Evolutionary conservation across 257 asterid genomes (phyloP).

Genomic region (Lycium ferocissimum): DNA sequence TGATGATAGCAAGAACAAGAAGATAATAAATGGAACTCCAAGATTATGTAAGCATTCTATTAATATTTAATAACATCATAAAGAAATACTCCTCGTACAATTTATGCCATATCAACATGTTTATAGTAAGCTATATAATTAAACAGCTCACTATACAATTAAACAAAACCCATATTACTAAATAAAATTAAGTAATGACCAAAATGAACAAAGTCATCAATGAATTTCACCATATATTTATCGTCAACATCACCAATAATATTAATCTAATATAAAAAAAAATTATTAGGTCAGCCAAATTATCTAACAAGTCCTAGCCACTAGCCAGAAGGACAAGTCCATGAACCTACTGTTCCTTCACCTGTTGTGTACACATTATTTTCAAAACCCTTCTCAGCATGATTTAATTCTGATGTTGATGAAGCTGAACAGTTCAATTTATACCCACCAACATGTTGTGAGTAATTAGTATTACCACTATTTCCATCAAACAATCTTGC

Average conservation of each 20-base stretch:
- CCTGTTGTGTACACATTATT: conserved; percentile 39
- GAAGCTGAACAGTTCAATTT: too few species aligned
- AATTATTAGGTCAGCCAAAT: neutral
- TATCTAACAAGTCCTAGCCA: neutral
- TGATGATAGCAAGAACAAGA: neutral
- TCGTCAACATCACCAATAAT: neutral
- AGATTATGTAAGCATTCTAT: neutral
- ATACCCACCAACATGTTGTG: conserved; percentile 33
- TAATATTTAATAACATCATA: neutral
- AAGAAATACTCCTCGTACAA: neutral
- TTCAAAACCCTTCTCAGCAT: conserved; percentile 51
- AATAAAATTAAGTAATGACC: neutral
- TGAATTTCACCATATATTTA: neutral
- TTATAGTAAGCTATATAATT: neutral
- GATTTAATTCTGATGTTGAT: conserved; percentile 38
- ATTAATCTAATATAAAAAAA: neutral
- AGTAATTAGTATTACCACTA: conserved; percentile 33
- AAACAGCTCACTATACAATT: neutral
- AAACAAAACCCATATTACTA: neutral
- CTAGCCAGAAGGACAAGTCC: neutral
- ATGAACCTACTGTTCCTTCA: neutral
- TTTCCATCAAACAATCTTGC: conserved; percentile 25
- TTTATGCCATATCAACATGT: neutral
- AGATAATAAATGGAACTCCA: neutral
- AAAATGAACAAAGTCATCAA: neutral